phyloP scores from a whole-genome alignment of 345 rosid species.

The Microcos paniculata region DNA sequence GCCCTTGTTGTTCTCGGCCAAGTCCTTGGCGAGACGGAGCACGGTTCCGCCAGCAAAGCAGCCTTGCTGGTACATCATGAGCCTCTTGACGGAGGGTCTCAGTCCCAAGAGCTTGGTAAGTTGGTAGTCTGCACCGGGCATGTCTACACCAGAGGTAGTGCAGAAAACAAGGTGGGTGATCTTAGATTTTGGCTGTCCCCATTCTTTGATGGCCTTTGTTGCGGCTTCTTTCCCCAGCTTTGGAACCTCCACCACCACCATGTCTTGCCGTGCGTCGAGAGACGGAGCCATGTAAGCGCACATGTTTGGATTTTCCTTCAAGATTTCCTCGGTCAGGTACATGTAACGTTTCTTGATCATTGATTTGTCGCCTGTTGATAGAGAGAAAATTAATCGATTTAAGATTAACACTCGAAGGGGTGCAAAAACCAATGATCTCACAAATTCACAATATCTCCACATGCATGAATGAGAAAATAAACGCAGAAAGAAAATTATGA shows the following conservation, averaged over 20 bases:
- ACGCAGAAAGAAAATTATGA: background rate
- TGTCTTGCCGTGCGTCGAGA: constrained; percentile 68
- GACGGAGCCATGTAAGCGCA: constrained; percentile 76
- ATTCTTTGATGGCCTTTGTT: constrained; percentile 66
- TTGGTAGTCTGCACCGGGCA: constrained; percentile 95
- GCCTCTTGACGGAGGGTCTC: constrained; percentile 69
- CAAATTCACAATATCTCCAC: background rate
- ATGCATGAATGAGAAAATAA: background rate
- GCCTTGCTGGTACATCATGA: constrained; percentile 72
- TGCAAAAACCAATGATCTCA: background rate
- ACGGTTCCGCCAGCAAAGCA: constrained; percentile 84
- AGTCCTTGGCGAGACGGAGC: constrained; percentile 80
- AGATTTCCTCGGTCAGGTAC: constrained; percentile 64
- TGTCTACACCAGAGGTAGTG: constrained; percentile 84
- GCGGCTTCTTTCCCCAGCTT: constrained; percentile 85
- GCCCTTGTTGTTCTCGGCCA: constrained; percentile 76
- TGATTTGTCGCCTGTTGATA: constrained; percentile 60
- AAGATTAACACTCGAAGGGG: background rate
- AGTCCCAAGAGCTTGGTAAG: constrained; percentile 84
- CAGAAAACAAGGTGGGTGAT: constrained; percentile 84
- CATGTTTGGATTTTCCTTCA: constrained; percentile 56
- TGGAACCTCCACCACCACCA: constrained; percentile 78
- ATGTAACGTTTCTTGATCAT: constrained; percentile 64
- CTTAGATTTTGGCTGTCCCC: constrained; percentile 88
- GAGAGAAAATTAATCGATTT: background rate